Conservation (phyloP, 257 asterid species). For the Scutellaria galericulata region DNA sequence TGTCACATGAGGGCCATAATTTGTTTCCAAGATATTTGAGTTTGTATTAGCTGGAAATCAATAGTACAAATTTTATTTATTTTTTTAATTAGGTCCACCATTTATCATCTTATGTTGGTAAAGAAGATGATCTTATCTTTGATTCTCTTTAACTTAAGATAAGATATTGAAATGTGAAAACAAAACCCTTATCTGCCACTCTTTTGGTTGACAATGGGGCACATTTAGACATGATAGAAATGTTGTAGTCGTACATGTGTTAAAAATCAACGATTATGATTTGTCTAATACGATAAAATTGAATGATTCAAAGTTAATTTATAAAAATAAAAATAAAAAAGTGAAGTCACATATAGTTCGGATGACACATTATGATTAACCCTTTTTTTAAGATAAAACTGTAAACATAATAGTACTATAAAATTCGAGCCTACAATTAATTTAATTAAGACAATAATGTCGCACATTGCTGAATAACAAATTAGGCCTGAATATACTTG, state of each 20-base stretch:
- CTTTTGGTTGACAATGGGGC: conserved; percentile 46
- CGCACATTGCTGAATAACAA: no score
- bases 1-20: conserved; percentile 42
- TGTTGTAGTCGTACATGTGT: not conserved
- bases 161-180: conserved; percentile 37
- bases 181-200: conserved; percentile 40
- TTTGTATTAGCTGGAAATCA: conserved; percentile 41
- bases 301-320: no score
- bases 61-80: not conserved
- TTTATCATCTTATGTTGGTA: conserved; percentile 38
- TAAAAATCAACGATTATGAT: no score
- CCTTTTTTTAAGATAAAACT: no score
- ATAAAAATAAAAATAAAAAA: no score
- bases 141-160: conserved; percentile 42
- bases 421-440: no score
- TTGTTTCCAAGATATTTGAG: conserved; percentile 33
- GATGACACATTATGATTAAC: no score
- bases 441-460: no score
- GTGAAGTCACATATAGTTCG: not conserved
- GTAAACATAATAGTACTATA: no score
- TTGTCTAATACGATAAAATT: no score
- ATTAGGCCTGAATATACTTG: no score
- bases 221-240: conserved; percentile 18
- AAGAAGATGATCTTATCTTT: conserved; percentile 51
- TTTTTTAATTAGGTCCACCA: conserved; percentile 38